phyloP scores from a whole-genome alignment of 2,329 filamentous ascomycete species.

The Madurella mycetomatis region DNA sequence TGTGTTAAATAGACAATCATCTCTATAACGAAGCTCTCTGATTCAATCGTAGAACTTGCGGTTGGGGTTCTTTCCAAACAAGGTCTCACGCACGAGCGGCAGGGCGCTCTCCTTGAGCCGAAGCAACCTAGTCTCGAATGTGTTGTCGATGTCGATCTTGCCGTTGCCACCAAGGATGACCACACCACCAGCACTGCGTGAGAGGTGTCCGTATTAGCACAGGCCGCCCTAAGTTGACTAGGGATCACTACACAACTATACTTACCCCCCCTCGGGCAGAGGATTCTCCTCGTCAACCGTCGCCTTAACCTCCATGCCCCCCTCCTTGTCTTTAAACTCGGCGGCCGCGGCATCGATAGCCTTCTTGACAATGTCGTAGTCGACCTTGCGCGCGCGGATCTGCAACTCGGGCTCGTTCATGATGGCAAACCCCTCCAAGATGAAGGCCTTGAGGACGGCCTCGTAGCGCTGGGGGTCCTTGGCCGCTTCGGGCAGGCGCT shows the following conservation, averaged over 20 bases:
- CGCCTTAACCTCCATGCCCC: slow-evolving; percentile 64
- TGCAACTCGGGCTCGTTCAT: slow-evolving; percentile 74
- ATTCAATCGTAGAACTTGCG: slow-evolving; percentile 87
- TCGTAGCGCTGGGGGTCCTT: slow-evolving; percentile 73
- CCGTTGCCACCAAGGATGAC: slow-evolving; percentile 74
- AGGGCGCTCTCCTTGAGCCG: slow-evolving; percentile 81
- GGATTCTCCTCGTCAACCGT: slow-evolving; percentile 74
- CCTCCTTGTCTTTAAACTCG: slow-evolving; percentile 77
- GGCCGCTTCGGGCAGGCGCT: slow-evolving; percentile 61
- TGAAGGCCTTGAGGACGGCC: slow-evolving; percentile 68
- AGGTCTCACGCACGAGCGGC: slow-evolving; percentile 74
- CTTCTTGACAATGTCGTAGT: slow-evolving; percentile 70
- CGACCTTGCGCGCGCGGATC: slow-evolving; percentile 73
- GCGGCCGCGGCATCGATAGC: slow-evolving; percentile 70
- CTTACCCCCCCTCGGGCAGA: slow-evolving; percentile 79
- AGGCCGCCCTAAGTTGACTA: not conserved
- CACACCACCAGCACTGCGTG: slow-evolving; percentile 72
- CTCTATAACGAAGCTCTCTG: not conserved
- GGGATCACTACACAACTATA: slow-evolving; percentile 24
- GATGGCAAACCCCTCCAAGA: slow-evolving; percentile 87
- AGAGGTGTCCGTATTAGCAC: slow-evolving; percentile 23
- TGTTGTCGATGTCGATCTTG: slow-evolving; percentile 99
- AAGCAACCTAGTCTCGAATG: slow-evolving; percentile 83
- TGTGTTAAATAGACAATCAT: not conserved
- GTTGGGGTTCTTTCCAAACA: slow-evolving; percentile 94